A percentile compares a stretch with the other conserved stretches of the same genome.
Evolutionary conservation across 768 basidiomycete species (phyloP).

Genomic region (Trametes coccinea): DNA sequence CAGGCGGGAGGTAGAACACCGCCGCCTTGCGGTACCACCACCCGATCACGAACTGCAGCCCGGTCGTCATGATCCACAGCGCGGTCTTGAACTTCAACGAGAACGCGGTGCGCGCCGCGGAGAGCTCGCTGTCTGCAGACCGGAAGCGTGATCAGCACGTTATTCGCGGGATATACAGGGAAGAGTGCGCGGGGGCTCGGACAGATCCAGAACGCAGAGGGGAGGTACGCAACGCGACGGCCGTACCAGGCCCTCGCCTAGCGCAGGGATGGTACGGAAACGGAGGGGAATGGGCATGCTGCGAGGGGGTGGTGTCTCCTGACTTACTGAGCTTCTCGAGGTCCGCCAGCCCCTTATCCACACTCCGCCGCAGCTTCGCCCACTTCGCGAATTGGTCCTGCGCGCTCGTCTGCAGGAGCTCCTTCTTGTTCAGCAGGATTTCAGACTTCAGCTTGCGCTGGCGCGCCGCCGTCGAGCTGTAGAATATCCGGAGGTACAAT

Average conservation of each 20-base stretch:
- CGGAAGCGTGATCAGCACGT: not conserved
- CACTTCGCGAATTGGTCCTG: slow-evolving; percentile 99
- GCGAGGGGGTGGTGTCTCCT: not conserved
- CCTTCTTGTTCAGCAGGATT: slow-evolving; percentile 77
- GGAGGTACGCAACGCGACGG: not conserved
- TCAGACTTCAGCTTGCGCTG: slow-evolving; percentile 79
- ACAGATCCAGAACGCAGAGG: not conserved
- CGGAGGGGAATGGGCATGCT: not conserved
- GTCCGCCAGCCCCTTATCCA: slow-evolving; percentile 90
- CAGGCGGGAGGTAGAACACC: slow-evolving; percentile 89
- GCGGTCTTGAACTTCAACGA: slow-evolving; percentile 71
- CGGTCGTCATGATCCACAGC: slow-evolving; percentile 87
- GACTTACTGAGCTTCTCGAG: slow-evolving; percentile 84
- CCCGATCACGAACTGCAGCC: slow-evolving; percentile 78
- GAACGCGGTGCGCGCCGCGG: slow-evolving; percentile 72
- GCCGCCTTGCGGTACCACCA: slow-evolving; percentile 92
- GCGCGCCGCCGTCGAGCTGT: slow-evolving; percentile 51
- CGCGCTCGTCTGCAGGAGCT: slow-evolving; percentile 86
- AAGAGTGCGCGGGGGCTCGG: slow-evolving; percentile 6
- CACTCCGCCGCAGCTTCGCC: slow-evolving; percentile 87
- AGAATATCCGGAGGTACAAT: slow-evolving; percentile 66
- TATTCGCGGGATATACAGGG: not conserved
- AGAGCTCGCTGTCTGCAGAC: slow-evolving; percentile 70
- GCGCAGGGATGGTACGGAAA: not conserved
- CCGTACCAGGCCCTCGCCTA: not conserved